Evolutionary conservation across 768 basidiomycete species (phyloP).

Genomic region (Dacryopinax primogenitus): DNA sequence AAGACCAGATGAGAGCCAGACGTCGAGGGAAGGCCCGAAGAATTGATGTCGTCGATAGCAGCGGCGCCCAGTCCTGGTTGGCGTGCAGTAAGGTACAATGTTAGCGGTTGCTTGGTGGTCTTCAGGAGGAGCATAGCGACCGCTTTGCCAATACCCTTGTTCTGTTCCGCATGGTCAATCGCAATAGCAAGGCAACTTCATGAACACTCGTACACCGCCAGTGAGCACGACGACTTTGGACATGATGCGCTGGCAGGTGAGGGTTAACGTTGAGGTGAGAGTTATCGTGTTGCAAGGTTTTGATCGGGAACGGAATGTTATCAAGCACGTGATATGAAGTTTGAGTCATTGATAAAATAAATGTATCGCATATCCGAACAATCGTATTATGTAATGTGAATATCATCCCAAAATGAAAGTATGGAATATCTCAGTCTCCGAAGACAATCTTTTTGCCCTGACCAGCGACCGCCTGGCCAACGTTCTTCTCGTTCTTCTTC

Average conservation of each 20-base stretch:
- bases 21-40: background rate
- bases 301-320: too few relatives aligned
- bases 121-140: background rate
- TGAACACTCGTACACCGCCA: background rate
- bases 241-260: background rate
- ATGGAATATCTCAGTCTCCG: conserved; percentile 21
- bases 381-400: background rate
- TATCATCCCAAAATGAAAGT: background rate
- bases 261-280: background rate
- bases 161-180: background rate
- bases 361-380: too few relatives aligned
- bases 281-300: background rate
- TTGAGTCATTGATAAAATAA: too few relatives aligned
- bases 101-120: background rate
- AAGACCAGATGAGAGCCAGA: background rate
- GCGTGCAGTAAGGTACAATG: background rate
- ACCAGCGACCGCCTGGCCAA: conserved; percentile 36
- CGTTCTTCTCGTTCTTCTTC: conserved; percentile 58
- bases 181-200: too few relatives aligned
- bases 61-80: background rate
- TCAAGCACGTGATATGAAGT: too few relatives aligned
- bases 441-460: conserved; percentile 75
- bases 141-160: conserved; percentile 4
- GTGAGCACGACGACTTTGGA: background rate
- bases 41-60: background rate